Base-by-base conservation (phyloP, 129 eudicot species). In the Silybum marianum region DNA sequence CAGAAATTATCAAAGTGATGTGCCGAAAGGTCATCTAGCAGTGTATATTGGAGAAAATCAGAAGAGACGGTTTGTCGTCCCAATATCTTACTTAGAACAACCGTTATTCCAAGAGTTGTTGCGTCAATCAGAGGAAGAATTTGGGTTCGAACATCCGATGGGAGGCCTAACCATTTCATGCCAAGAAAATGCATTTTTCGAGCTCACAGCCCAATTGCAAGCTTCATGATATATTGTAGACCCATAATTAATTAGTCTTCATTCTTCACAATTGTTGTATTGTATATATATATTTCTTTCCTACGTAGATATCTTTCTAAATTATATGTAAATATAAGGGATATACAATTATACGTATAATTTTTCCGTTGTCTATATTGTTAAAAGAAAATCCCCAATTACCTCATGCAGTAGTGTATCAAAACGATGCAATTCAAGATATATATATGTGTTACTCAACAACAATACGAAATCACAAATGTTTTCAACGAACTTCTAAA, bases 91-190 rank as follows among this genome's bases (percentile, higher is more conserved):
- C 63, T 71, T 80, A 70, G 77, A 80, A 54, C 72, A 80, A 71
- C 83, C 83, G 19, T 54, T 80, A 6, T 80, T 80, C 26, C 83
- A 70, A 80, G 77, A 71, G 2, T 71, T 80, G 44, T 72, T 80
- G 72, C 83, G 72, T 36, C 78, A 72, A 58, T 80, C 83, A 0
- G 83, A 80, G 72, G 83, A 80, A 54, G 78, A 80, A 6, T 80
- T 71, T 7, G 78, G 78, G 60, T 80, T 71, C 58, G 78, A 80
- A 54, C 83, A 80, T 24, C 62, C 83, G 2, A 72, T 72, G 83
- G 83, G 83, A 72, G 83, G 83, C 28, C 72, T 80, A 54, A 80
- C 83, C 42, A 72, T 80, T 23, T 80, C 19, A 13, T 80, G 83
- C 83, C 63, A 80, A 22, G 83, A 71, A 80, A 77, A 80, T 34